phyloP scores from a whole-genome alignment of 2,329 filamentous ascomycete species.

The Aureobasidium leucospermi region DNA sequence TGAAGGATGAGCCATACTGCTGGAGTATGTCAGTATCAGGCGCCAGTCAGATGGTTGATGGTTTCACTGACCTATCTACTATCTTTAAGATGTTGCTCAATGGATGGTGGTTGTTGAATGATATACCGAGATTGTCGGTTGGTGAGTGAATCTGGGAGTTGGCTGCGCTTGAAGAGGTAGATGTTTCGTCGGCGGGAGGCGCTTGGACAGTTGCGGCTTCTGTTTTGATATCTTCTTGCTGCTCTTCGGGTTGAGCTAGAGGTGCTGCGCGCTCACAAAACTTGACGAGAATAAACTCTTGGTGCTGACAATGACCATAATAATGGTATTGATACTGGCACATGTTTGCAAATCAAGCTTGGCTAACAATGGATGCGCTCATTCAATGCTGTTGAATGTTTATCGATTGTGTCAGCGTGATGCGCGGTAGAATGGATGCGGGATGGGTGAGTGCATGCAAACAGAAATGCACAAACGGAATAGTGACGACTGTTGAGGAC shows the following conservation, averaged over 20 bases:
- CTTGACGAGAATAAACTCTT: conserved; percentile 21
- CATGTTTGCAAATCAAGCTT: conserved; percentile 18
- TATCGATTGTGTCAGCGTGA: not conserved
- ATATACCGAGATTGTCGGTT: no score
- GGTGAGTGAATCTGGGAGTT: not conserved
- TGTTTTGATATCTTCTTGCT: not conserved
- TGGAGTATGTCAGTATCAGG: not conserved
- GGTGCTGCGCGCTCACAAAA: conserved; percentile 19
- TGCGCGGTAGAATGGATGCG: not conserved
- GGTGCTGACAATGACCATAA: conserved; percentile 25
- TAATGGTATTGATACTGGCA: conserved; percentile 27
- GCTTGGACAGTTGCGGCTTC: conserved; percentile 10
- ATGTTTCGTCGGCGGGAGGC: not conserved
- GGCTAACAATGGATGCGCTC: not conserved
- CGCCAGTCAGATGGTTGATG: not conserved
- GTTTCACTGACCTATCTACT: not conserved
- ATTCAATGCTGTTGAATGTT: not conserved
- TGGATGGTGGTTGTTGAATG: not conserved
- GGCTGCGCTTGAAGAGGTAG: not conserved
- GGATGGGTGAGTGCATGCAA: not conserved
- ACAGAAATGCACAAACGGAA: not conserved
- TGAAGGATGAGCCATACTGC: not conserved
- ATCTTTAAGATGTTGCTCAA: not conserved
- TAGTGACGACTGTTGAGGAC: not conserved
- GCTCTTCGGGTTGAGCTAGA: not conserved